These are phyloP conservation scores for Entomortierella lignicola DNA, from an alignment of 192 early-diverging fungal genomes.

Conservation along the genomic window DNA sequence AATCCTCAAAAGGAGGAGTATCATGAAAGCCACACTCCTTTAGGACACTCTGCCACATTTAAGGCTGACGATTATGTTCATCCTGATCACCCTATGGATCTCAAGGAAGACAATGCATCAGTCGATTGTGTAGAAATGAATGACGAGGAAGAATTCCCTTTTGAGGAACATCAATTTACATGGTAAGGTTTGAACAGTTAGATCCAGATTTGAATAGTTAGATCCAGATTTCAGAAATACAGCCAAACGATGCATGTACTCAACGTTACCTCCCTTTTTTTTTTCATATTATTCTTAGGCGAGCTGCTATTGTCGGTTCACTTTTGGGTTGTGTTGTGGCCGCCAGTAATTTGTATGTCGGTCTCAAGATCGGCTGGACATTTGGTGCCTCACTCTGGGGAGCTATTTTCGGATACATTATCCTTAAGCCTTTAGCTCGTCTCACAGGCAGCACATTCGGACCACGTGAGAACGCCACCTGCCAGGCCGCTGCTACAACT, in stretches of 20 bases:
- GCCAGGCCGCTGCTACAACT: constrained; percentile 77
- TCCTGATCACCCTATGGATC: constrained; percentile 13
- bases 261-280: constrained; percentile 1
- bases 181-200: constrained; percentile 13
- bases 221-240: not conserved
- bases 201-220: not conserved
- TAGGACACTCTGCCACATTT: constrained; percentile 16
- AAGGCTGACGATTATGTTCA: constrained; percentile 33
- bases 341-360: constrained; percentile 78
- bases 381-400: constrained; percentile 67
- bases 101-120: constrained; percentile 10
- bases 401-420: constrained; percentile 69
- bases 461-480: constrained; percentile 72
- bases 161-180: constrained; percentile 40
- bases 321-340: constrained; percentile 71
- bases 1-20: not conserved
- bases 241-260: too few relatives aligned
- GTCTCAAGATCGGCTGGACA: constrained; percentile 72
- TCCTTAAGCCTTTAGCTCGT: constrained; percentile 65
- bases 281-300: constrained; percentile 33
- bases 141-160: constrained; percentile 31
- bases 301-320: constrained; percentile 69
- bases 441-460: constrained; percentile 68
- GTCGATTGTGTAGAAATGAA: not conserved
- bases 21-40: constrained; percentile 11